Percentiles rank a stretch among this genome's conserved stretches.
phyloP scores from a whole-genome alignment of 2,329 filamentous ascomycete species.

The Akanthomyces muscarius region DNA sequence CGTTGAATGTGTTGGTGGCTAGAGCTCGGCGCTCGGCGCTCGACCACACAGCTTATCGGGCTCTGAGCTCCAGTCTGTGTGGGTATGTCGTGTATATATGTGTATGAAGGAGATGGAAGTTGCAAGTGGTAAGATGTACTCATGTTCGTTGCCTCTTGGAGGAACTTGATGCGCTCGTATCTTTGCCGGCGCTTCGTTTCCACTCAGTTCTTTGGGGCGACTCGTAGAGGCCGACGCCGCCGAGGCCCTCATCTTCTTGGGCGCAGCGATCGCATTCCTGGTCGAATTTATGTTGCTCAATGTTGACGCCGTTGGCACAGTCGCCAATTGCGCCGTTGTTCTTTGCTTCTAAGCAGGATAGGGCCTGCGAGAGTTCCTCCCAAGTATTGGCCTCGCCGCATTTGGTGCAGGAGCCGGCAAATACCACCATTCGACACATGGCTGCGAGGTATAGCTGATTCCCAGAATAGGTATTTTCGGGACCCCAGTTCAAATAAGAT shows the following conservation, averaged over 20 bases:
- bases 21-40: constrained; percentile 3
- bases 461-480: neutral
- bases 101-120: neutral
- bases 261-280: constrained; percentile 45
- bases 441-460: neutral
- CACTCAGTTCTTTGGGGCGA: constrained; percentile 10
- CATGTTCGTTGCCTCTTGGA: constrained; percentile 16
- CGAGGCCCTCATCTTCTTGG: constrained; percentile 41
- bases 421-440: constrained; percentile 47
- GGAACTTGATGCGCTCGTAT: neutral
- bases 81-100: neutral
- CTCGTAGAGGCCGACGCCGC: constrained; percentile 34
- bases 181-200: constrained; percentile 9
- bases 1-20: neutral
- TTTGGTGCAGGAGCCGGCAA: constrained; percentile 40
- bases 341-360: constrained; percentile 47
- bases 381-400: constrained; percentile 40
- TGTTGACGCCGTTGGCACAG: constrained; percentile 37
- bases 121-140: neutral
- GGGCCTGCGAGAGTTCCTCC: constrained; percentile 42
- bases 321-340: constrained; percentile 44
- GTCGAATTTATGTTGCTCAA: constrained; percentile 44
- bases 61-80: constrained; percentile 4
- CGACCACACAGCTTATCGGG: neutral
- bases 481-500: neutral